Evolutionary conservation across 2,329 filamentous ascomycete species (phyloP).

Genomic region (Zymoseptoria pseudotritici): DNA sequence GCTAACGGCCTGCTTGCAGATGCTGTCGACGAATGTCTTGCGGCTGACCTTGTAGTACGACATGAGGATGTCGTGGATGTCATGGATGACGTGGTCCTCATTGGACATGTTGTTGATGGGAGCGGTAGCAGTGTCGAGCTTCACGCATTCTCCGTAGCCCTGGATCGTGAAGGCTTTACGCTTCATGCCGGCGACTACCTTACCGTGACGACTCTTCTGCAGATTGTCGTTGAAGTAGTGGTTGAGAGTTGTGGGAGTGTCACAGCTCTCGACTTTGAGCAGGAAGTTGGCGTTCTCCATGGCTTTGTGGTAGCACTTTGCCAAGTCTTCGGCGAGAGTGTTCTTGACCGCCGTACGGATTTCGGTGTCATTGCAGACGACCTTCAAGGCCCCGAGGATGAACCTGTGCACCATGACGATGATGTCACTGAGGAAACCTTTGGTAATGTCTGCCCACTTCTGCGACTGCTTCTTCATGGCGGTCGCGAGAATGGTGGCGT

Average conservation of each 20-base stretch:
- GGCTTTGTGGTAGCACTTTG: slow-evolving; percentile 40
- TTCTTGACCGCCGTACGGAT: slow-evolving; percentile 40
- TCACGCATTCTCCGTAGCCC: slow-evolving; percentile 9
- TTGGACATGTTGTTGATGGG: slow-evolving; percentile 29
- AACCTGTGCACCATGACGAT: slow-evolving; percentile 49
- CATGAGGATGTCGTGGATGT: slow-evolving; percentile 54
- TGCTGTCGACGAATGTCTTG: slow-evolving; percentile 55
- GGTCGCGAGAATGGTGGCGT: slow-evolving; percentile 32
- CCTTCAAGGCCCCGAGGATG: slow-evolving; percentile 38
- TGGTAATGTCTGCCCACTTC: slow-evolving; percentile 43
- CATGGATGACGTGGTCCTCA: slow-evolving; percentile 36
- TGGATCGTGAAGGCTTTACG: slow-evolving; percentile 1
- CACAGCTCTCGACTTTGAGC: slow-evolving; percentile 44
- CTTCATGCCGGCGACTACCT: slow-evolving; percentile 5
- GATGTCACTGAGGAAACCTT: slow-evolving; percentile 45
- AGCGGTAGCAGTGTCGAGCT: slow-evolving; percentile 15
- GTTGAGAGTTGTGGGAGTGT: slow-evolving; percentile 45
- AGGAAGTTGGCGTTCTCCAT: slow-evolving; percentile 47
- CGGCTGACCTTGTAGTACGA: slow-evolving; percentile 55
- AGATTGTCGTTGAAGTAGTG: slow-evolving; percentile 46
- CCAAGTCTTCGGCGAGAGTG: slow-evolving; percentile 40
- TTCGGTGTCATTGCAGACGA: slow-evolving; percentile 38
- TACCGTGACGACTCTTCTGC: slow-evolving; percentile 27
- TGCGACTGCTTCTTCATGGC: slow-evolving; percentile 36
- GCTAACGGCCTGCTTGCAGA: slow-evolving; percentile 53